Evolutionary conservation across 148 eudicot genomes (phyloP).

Genomic region (Camellia lanceoleosa): DNA sequence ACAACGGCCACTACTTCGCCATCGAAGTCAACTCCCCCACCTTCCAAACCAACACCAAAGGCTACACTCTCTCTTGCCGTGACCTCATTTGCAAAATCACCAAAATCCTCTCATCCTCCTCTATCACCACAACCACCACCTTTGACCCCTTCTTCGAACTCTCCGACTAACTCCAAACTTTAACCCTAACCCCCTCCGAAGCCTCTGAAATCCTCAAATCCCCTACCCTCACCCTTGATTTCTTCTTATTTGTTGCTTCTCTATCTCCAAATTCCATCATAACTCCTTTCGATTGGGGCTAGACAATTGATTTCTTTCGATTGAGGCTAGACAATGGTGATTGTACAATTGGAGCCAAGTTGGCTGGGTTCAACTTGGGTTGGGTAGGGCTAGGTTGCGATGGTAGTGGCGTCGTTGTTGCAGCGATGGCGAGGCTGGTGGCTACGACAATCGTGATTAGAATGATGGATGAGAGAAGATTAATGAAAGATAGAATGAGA

Average conservation of each 20-base stretch:
- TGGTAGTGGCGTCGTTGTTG: no score
- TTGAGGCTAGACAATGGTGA: no score
- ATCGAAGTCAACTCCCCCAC: constrained; percentile 44
- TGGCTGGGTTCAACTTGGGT: no score
- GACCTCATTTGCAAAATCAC: constrained; percentile 65
- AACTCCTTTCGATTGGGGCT: constrained; percentile 28
- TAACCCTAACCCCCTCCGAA: constrained; percentile 56
- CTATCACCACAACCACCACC: constrained; percentile 7
- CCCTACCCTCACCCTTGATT: constrained; percentile 51
- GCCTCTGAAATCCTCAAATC: constrained; percentile 73
- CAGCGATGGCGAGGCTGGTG: no score
- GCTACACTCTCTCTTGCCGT: constrained; percentile 79
- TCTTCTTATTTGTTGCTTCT: constrained; percentile 61
- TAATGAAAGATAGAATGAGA: no score
- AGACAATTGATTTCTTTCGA: no score
- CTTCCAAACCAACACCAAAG: constrained; percentile 52
- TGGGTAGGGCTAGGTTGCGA: no score
- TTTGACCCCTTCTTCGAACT: constrained; percentile 47
- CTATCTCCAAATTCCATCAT: constrained; percentile 60
- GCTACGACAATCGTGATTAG: no score
- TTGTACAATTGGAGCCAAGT: no score
- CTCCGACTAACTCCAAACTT: constrained; percentile 39
- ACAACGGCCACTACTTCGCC: constrained; percentile 50
- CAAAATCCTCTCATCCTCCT: constrained; percentile 38
- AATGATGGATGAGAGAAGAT: no score